Evolutionary conservation across 1,284 basidiomycete genomes (phyloP), one percentile per base, ranked within the genome.

Genomic region (Apiotrichum akiyoshidainum): DNA sequence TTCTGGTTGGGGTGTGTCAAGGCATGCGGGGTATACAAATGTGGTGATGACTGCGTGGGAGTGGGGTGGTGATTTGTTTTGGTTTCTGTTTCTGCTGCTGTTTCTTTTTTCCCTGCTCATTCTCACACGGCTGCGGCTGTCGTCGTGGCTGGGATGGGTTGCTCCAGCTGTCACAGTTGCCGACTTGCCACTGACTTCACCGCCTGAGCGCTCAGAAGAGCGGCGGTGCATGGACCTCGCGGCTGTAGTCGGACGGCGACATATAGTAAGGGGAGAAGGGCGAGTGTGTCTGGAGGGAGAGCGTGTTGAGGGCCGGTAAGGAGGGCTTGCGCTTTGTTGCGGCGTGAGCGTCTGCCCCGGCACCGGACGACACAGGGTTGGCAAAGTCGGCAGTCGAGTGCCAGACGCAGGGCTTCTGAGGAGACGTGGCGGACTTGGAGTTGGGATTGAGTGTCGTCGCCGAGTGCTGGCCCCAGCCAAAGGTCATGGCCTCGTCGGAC

Each of bases 241-340:
- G 37, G n/a, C 16, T 5, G 10, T 21, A 35, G 35, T 52, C 47
- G 42, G 31, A 37, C 6, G 48, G 42, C 22, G 55, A 57, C 22
- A 33, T 35, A 1, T 13, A 50, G 54, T 45, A 55, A 6, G 47
- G 48, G 1, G 55, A 50, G 26, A 46, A 51, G 10, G 41, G 49
- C 1, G 54, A 49, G 19, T 46, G 50, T 14, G 48, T 39, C 48
- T 50, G 48, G 35, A 50, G 35, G 19, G 48, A 39, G 35, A 50
- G 48, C 35, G 19, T 50, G 19, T 50, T 17, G 11, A 50, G 34
- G 13, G 35, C 48, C 19, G 48, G 48, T 10, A 50, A 14, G 22
- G 48, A 44, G 17, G 16, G 17, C 48, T 37, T 35, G 48, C 13
- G 48, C 48, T 37, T 50, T n/a, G n/a, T n/a, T n/a, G n/a, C n/a